Evolutionary conservation across 1,284 basidiomycete genomes (phyloP).

Genomic region (Taiwanofungus camphoratus): DNA sequence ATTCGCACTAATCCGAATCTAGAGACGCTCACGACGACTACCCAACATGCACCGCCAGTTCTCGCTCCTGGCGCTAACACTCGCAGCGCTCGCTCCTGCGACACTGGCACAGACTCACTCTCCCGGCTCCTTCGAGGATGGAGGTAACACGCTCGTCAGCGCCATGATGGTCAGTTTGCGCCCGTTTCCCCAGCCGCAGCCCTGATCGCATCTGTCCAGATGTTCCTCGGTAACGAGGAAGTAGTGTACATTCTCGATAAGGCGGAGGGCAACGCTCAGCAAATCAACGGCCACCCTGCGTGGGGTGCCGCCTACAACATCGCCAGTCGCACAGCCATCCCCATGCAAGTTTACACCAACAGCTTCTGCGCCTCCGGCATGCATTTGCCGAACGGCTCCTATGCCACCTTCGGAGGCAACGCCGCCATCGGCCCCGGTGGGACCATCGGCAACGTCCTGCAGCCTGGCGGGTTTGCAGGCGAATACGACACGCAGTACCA

Average conservation of each 20-base stretch:
- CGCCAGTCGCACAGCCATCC: conserved; percentile 38
- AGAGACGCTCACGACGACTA: background rate
- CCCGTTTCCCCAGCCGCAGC: conserved; percentile 2
- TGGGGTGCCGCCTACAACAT: conserved; percentile 45
- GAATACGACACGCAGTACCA: conserved; percentile 55
- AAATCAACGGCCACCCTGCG: conserved; percentile 40
- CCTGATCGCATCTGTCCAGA: conserved; percentile 21
- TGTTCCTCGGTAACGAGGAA: conserved; percentile 39
- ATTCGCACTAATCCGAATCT: background rate
- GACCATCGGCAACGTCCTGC: conserved; percentile 44
- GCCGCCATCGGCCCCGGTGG: conserved; percentile 77
- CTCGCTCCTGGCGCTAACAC: conserved; percentile 25
- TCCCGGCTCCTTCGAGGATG: conserved; percentile 38
- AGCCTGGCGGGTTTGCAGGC: conserved; percentile 40
- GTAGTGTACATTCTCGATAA: conserved; percentile 45
- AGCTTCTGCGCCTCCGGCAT: conserved; percentile 77
- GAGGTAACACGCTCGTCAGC: conserved; percentile 42
- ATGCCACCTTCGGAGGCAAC: conserved; percentile 46
- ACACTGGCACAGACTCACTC: conserved; percentile 22
- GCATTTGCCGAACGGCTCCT: conserved; percentile 40
- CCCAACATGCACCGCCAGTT: conserved; percentile 21
- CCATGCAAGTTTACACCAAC: conserved; percentile 76
- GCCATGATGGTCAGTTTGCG: conserved; percentile 39
- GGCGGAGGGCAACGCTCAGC: conserved; percentile 46
- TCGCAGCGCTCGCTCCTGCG: conserved; percentile 17